Base-by-base conservation (phyloP, 169 alveolate species). In the Eimeria mitis region DNA sequence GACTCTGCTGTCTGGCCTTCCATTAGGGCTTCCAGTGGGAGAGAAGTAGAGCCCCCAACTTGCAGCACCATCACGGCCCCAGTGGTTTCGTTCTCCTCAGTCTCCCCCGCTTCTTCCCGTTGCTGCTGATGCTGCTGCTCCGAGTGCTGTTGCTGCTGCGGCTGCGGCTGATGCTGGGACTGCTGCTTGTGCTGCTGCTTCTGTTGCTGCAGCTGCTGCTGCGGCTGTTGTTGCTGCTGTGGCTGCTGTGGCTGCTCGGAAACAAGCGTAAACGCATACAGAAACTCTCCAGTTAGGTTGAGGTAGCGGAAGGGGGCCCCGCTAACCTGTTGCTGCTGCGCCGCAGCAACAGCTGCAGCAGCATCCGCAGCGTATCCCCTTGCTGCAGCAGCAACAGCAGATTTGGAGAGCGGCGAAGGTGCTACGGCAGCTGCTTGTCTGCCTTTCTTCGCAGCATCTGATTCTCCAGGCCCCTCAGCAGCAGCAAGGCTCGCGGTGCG, bases 231-330 rank as follows among this genome's bases (percentile, higher is more conserved):
- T 63, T 68, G 94, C 73, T 65, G 94, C 71, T 68, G 61, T 14
- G 47, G 56, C 73, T 1, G 61, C 40, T 70, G 94, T 56, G 31
- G 94, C 94, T 89, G 85, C 87, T 89, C 87, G 34, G 94, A 70
- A n/a, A 92, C 76, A 23, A 92, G 92, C n/a, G 96, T 92, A 25
- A 92, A 92, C 34, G 96, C 96, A 70, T 92, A 92, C 70, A 92
- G 37, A 19, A 79, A 92, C 59, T 83, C 81, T 8, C 96, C 96
- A 0, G 92, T 92, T 6, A 92, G 81, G 61, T 92, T 92, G 76
- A 92, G 61, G 68, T 92, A 92, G 19, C 96, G 56, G 78, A 92
- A 92, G 65, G 96, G 92, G 47, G 96, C 96, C 44, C 59, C 92
- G 19, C 79, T 85, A 31, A 68, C 59, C 71, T 85, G 92, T 37